Percentiles rank a stretch among this genome's conserved stretches.
Conservation (phyloP, 169 alveolate species). For the Eimeria necatrix region DNA sequence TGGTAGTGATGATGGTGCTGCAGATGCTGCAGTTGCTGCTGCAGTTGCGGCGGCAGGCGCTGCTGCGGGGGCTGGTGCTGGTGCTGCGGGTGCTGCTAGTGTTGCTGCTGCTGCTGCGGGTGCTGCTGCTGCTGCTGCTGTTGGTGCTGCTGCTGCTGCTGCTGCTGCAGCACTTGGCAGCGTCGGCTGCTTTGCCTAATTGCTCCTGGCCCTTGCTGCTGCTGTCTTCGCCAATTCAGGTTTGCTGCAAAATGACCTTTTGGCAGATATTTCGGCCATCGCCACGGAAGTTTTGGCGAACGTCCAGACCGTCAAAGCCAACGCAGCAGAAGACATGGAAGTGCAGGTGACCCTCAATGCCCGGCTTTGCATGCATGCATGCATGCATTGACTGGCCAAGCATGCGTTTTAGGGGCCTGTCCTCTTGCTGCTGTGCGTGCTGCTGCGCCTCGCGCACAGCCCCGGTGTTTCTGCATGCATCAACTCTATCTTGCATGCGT, state of each 20-base stretch:
- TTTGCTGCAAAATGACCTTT: conserved; percentile 67
- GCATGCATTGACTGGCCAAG: background rate
- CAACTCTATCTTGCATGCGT: background rate
- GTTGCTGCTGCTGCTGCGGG: no score
- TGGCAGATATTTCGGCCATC: conserved; percentile 49
- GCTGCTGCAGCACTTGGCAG: background rate
- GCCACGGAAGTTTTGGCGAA: conserved; percentile 74
- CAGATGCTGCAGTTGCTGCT: conserved; percentile 11
- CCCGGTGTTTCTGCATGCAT: background rate
- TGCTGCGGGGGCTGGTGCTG: background rate
- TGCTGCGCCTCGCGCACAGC: no score
- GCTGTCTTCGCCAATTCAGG: conserved; percentile 48
- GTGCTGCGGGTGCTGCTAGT: no score
- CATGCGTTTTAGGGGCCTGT: no score
- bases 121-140: no score
- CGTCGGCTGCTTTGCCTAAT: background rate
- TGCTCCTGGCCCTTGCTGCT: background rate
- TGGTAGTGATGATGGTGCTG: background rate
- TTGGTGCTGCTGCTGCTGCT: no score
- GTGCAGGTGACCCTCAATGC: background rate
- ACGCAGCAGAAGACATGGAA: conserved; percentile 50
- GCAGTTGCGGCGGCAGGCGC: background rate
- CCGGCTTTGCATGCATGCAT: background rate
- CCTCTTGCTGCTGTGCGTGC: no score
- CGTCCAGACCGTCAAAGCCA: conserved; percentile 46